Evolutionary conservation across 2,329 filamentous ascomycete genomes (phyloP).

Genomic region (Epichloe typhina): DNA sequence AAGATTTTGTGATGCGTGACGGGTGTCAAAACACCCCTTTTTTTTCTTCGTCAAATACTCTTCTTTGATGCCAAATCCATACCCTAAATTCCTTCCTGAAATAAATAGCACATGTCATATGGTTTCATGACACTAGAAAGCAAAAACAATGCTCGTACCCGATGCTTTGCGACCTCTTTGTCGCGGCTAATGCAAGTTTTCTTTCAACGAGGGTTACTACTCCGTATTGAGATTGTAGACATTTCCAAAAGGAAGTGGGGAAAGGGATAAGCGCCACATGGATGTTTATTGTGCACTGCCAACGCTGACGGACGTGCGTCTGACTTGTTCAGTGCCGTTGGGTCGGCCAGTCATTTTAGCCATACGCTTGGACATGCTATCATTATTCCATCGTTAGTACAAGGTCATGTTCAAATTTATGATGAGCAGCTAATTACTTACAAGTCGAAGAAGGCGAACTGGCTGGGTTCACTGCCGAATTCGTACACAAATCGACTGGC

Average conservation of each 20-base stretch:
- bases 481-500: constrained; percentile 94
- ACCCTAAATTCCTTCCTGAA: too few species aligned
- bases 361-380: constrained; percentile 53
- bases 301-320: constrained; percentile 14
- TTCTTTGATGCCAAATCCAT: too few species aligned
- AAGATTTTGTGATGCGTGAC: not conserved
- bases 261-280: not conserved
- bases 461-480: constrained; percentile 81
- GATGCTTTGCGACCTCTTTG: not conserved
- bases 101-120: too few species aligned
- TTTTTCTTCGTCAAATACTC: not conserved
- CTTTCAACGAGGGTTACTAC: not conserved
- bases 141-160: not conserved
- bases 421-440: constrained; percentile 35
- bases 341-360: constrained; percentile 25
- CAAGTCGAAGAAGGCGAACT: constrained; percentile 99
- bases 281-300: not conserved
- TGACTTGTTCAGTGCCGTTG: constrained; percentile 15
- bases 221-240: not conserved
- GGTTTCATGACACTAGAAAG: not conserved
- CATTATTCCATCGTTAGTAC: constrained; percentile 4
- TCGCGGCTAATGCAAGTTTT: not conserved
- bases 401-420: not conserved
- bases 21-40: not conserved
- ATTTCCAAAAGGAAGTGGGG: not conserved